Evolutionary conservation across 176 grass and related monocot genomes (phyloP), one percentile per base, ranked within the genome.

Genomic region (Oryza meyeriana): DNA sequence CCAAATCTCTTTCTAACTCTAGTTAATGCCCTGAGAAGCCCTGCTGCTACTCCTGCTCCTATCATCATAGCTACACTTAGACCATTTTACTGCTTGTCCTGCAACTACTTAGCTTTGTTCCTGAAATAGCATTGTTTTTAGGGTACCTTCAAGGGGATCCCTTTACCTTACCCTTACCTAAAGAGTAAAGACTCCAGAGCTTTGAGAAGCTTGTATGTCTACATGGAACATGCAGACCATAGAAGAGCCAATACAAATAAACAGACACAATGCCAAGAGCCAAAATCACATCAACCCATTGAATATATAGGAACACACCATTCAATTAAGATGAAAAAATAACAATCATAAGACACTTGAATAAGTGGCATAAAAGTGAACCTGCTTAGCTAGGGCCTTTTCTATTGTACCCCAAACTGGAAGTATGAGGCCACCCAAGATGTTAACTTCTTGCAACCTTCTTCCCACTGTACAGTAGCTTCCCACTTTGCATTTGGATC

Each of bases 371-470:
- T 68, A 72, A 44, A 44, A 77, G n/a, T 57, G 12, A 82, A 99
- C 96, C 89, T 99, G 96, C 38, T 94, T 99, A 80, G 89, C 78
- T 38, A 99, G 87, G 33, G 93, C 90, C 82, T 93, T 99, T 79
- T 99, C 96, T 79, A 95, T 92, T 76, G 83, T 89, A 79, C 85
- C 83, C 96, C 96, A 99, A 45, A 99, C 91, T 74, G 96, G 96
- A 90, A 99, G 87, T 87, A 99, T 99, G 28, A 99, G 93, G 78
- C 96, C 96, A 29, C 96, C 96, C 83, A 99, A 89, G 85, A 99
- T 83, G 75, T 90, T 93, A 30, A 95, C 87, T 68, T 95, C 93
- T 87, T 99, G 96, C 81, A 99, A 84, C 68, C 96, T 85, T 91
- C 86, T 94, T 41, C 96, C 96, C 70, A 99, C 89, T 42, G 93